Percentiles rank a stretch among this genome's conserved stretches.
These are phyloP conservation scores for Linderniella brevidens DNA, from an alignment of 257 asterid genomes.

Conservation along the genomic window DNA sequence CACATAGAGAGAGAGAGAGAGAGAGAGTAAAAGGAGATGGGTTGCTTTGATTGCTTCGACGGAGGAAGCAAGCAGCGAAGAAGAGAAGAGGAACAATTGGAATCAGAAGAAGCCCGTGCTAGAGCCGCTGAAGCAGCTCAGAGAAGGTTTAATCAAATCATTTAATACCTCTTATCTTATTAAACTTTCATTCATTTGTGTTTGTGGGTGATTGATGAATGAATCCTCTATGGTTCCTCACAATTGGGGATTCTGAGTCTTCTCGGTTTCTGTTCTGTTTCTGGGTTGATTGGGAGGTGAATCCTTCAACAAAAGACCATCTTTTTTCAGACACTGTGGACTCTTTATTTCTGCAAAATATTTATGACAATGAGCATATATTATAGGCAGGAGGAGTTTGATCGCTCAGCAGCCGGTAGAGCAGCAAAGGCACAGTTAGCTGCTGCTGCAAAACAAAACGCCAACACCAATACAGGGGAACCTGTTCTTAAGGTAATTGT, in stretches of 20 bases:
- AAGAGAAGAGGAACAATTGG: slow-evolving; percentile 69
- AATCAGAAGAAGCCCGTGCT: slow-evolving; percentile 69
- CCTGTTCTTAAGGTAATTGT: slow-evolving; percentile 67
- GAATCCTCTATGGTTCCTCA: too few species aligned
- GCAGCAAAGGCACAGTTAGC: slow-evolving; percentile 82
- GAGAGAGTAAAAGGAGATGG: slow-evolving; percentile 29
- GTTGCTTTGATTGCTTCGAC: slow-evolving; percentile 75
- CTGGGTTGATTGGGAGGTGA: too few species aligned
- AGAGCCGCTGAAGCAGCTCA: slow-evolving; percentile 93
- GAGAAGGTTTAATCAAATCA: slow-evolving; percentile 28
- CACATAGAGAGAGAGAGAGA: too few species aligned
- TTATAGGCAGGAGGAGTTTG: slow-evolving; percentile 77
- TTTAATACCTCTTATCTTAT: neutral
- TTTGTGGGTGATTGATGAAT: neutral
- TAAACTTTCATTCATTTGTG: neutral
- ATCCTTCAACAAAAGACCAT: too few species aligned
- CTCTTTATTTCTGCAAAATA: too few species aligned
- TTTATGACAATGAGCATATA: neutral
- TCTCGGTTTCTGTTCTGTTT: too few species aligned
- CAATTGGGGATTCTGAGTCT: too few species aligned
- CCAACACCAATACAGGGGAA: slow-evolving; percentile 56
- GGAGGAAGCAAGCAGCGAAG: slow-evolving; percentile 62
- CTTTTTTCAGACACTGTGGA: too few species aligned
- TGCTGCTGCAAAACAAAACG: slow-evolving; percentile 61
- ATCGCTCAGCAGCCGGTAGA: slow-evolving; percentile 74